These are phyloP conservation scores for Saccharum hybrid DNA, from an alignment of 202 grass and related monocot species.

Conservation along the genomic window DNA sequence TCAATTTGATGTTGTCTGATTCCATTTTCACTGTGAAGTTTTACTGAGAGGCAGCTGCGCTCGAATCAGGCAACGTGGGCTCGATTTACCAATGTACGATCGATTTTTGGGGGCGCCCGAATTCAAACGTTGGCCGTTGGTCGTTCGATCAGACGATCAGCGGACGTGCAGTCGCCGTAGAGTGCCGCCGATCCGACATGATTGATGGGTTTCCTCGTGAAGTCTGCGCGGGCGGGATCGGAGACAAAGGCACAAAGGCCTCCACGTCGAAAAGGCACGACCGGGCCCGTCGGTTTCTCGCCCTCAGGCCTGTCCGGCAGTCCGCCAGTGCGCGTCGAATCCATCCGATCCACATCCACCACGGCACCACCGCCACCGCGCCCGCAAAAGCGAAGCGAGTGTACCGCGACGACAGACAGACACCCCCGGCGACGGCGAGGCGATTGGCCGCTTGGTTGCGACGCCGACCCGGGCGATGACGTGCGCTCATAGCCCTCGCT, in stretches of 20 bases:
- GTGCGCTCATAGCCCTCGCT: background rate
- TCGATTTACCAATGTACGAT: too few relatives aligned
- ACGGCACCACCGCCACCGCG: background rate
- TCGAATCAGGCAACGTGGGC: too few relatives aligned
- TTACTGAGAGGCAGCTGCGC: too few relatives aligned
- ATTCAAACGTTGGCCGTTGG: too few relatives aligned
- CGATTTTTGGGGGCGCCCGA: too few relatives aligned
- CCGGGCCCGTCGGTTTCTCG: background rate
- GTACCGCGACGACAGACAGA: too few relatives aligned
- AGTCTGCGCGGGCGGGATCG: background rate
- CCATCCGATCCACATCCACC: background rate
- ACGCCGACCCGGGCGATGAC: background rate
- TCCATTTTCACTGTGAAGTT: too few relatives aligned
- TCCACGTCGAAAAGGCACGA: slow-evolving; percentile 7
- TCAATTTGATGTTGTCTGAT: too few relatives aligned
- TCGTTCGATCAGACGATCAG: too few relatives aligned
- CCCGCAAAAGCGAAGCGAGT: background rate
- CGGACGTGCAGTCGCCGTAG: background rate
- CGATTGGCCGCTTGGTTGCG: background rate
- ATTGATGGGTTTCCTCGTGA: background rate
- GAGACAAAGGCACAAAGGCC: background rate
- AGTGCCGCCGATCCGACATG: background rate
- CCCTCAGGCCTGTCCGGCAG: too few relatives aligned
- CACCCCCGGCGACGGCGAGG: background rate
- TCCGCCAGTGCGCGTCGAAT: background rate